Evolutionary conservation across 345 rosid genomes (phyloP), one percentile per base, ranked within the genome.

Genomic region (Abelmoschus esculentus): DNA sequence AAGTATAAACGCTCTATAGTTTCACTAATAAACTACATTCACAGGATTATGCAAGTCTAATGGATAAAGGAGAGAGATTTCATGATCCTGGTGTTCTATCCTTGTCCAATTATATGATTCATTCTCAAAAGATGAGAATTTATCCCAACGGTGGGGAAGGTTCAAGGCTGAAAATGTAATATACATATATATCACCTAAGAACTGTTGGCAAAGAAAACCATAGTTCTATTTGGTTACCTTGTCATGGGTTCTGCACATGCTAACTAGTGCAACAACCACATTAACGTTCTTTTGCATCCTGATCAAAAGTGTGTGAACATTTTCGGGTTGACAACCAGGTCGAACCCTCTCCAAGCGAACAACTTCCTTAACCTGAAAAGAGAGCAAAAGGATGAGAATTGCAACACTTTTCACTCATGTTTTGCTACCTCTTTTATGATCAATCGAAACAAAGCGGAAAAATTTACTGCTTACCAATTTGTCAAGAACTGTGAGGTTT

Each of bases 211-310:
- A 49, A 61, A 63, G 67, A 75, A 32, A 61, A 50, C 44, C 40
- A 46, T 28, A n/a, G 10, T 60, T 38, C 44, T 72, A 34, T 38
- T 47, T 34, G 34, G 61, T 83, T 22, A 87, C 97, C 93, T 85
- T 91, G 62, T 87, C 82, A 79, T 79, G 80, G 65, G 80, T 82
- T 76, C 87, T 79, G 84, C 91, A 89, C 72, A 89, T 74, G 79
- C 79, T 85, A 67, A 91, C 89, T 66, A 91, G 80, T 57, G 93
- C 88, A 36, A 91, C 97, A 65, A 84, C 78, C 40, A 85, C 91
- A 70, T 80, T 80, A 73, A 91, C 97, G 28, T 86, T 84, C 63
- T 78, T 82, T 55, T 80, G 86, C 71, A 82, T 72, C 69, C 76
- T 71, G 69, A 69, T 59, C 69, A 91, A 77, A 75, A 80, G 81